These are phyloP conservation scores for Psilocybe mexicana DNA, from an alignment of 1,284 basidiomycete genomes.

Conservation along the genomic window DNA sequence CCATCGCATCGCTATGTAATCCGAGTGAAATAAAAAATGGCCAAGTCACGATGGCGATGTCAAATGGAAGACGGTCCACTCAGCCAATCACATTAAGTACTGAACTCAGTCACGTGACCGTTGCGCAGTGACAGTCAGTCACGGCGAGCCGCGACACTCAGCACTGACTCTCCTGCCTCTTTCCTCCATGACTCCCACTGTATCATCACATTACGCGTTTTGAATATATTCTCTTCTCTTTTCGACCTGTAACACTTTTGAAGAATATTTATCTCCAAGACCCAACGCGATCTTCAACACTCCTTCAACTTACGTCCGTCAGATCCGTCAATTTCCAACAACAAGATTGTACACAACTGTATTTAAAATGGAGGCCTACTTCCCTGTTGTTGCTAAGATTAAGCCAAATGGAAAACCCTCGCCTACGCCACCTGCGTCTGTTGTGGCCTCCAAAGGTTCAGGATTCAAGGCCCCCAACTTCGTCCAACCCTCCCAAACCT, in stretches of 20 bases:
- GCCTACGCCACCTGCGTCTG: not conserved
- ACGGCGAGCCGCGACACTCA: not conserved
- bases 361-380: conserved; percentile 21
- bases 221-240: not conserved
- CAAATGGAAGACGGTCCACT: not conserved
- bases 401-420: conserved; percentile 5
- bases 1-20: conserved; percentile 26
- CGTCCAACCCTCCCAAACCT: not conserved
- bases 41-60: conserved; percentile 10
- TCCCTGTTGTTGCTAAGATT: conserved; percentile 17
- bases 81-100: not conserved
- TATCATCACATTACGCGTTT: not conserved
- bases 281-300: not conserved
- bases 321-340: too few species aligned
- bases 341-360: not conserved
- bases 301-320: not conserved
- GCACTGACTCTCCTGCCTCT: not conserved
- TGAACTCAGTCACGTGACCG: conserved; percentile 9
- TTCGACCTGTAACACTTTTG: not conserved
- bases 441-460: not conserved
- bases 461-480: not conserved
- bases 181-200: not conserved
- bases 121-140: not conserved
- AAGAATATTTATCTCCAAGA: not conserved
- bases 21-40: conserved; percentile 11